A percentile compares a stretch with the other conserved stretches of the same genome.
phyloP scores from a whole-genome alignment of 345 rosid genomes.

The Eucalyptus regnans region DNA sequence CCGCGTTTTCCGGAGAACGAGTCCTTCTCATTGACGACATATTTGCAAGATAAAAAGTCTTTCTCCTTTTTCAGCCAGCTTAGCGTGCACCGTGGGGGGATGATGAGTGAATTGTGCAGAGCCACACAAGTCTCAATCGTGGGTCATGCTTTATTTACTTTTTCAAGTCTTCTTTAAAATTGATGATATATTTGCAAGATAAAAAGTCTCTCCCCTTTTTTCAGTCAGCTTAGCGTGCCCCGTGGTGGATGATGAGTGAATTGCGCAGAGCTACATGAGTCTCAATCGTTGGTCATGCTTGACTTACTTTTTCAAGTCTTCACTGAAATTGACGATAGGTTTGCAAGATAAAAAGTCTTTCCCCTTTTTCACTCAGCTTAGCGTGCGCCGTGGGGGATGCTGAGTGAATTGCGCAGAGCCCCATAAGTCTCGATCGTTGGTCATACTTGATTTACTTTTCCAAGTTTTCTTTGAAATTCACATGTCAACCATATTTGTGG shows the following conservation, averaged over 20 bases:
- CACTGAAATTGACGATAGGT: neutral
- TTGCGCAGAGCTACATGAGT: neutral
- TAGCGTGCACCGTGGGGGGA: neutral
- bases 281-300: neutral
- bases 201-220: neutral
- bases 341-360: no score
- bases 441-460: no score
- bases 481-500: no score
- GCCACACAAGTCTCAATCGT: neutral
- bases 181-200: neutral
- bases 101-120: neutral
- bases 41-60: no score
- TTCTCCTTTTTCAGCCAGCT: neutral
- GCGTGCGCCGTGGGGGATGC: neutral
- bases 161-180: no score
- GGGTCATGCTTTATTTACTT: neutral
- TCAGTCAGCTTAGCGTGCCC: neutral
- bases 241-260: neutral
- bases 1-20: neutral
- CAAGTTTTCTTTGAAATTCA: no score
- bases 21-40: neutral
- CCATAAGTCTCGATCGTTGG: fast-evolving
- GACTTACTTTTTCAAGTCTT: neutral
- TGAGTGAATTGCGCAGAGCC: no score
- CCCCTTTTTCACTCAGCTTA: neutral